Conservation (phyloP, 768 basidiomycete species). For the Amanita fuliginea region DNA sequence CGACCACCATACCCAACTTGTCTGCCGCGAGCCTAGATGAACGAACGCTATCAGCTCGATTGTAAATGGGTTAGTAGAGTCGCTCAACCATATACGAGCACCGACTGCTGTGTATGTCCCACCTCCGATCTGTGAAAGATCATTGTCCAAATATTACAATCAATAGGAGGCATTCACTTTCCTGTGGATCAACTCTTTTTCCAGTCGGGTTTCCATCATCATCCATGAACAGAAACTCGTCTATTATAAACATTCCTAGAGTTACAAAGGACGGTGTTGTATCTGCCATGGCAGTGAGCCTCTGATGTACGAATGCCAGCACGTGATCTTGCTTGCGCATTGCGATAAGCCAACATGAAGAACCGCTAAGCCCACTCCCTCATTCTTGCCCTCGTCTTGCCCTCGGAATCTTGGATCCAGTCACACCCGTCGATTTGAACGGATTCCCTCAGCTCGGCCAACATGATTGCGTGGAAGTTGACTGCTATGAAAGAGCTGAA, state of each 20-base stretch:
- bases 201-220: slow-evolving; percentile 42
- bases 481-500: too few relatives aligned
- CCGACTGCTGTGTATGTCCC: slow-evolving; percentile 77
- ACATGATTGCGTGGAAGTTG: too few relatives aligned
- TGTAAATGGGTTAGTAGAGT: background rate
- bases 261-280: slow-evolving; percentile 30
- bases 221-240: slow-evolving; percentile 59
- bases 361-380: too few relatives aligned
- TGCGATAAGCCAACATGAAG: too few relatives aligned
- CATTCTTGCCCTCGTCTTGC: too few relatives aligned
- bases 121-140: slow-evolving; percentile 60
- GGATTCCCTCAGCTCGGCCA: too few relatives aligned
- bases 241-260: slow-evolving; percentile 89
- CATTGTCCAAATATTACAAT: background rate
- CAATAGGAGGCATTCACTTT: slow-evolving; percentile 14
- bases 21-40: slow-evolving; percentile 46
- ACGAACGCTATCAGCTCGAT: background rate
- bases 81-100: slow-evolving; percentile 62
- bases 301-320: too few relatives aligned
- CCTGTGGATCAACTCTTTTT: slow-evolving; percentile 37
- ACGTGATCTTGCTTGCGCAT: too few relatives aligned
- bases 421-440: too few relatives aligned
- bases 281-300: slow-evolving; percentile 21
- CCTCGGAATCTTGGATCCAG: too few relatives aligned
- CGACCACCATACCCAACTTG: slow-evolving; percentile 73